Percentiles rank a stretch among this genome's conserved stretches.
Conservation (phyloP, 805 yeast genomes). For the Kodamaea jinghongensis region DNA sequence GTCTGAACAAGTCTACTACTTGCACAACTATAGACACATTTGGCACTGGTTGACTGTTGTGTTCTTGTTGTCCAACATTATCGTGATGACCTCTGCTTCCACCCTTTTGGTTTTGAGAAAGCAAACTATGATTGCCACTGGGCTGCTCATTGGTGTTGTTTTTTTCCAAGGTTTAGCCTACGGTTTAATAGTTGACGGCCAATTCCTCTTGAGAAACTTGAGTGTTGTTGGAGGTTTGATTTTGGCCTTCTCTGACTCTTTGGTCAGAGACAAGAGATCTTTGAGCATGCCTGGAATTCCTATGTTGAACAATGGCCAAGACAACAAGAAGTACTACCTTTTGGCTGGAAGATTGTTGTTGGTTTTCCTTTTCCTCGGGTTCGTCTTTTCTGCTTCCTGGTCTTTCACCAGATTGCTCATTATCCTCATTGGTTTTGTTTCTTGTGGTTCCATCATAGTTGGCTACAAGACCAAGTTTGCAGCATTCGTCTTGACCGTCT, state of each 20-base stretch:
- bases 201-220: conserved; percentile 80
- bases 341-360: conserved; percentile 86
- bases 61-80: conserved; percentile 62
- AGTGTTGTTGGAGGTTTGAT: conserved; percentile 91
- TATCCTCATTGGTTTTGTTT: conserved; percentile 64
- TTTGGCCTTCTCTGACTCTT: conserved; percentile 81
- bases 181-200: conserved; percentile 78
- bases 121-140: conserved; percentile 67
- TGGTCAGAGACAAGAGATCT: conserved; percentile 70
- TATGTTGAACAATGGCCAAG: conserved; percentile 59
- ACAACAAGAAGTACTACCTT: conserved; percentile 75
- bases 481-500: conserved; percentile 65
- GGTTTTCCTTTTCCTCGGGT: conserved; percentile 80
- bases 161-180: conserved; percentile 82
- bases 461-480: conserved; percentile 93
- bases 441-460: conserved; percentile 75
- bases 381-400: conserved; percentile 75
- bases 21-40: conserved; percentile 73
- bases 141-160: conserved; percentile 66
- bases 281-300: conserved; percentile 74
- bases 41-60: conserved; percentile 75
- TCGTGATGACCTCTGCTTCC: conserved; percentile 72
- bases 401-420: conserved; percentile 60
- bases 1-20: conserved; percentile 84
- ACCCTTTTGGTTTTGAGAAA: conserved; percentile 67